phyloP scores from a whole-genome alignment of 257 asterid genomes.

The Solanum acaule region DNA sequence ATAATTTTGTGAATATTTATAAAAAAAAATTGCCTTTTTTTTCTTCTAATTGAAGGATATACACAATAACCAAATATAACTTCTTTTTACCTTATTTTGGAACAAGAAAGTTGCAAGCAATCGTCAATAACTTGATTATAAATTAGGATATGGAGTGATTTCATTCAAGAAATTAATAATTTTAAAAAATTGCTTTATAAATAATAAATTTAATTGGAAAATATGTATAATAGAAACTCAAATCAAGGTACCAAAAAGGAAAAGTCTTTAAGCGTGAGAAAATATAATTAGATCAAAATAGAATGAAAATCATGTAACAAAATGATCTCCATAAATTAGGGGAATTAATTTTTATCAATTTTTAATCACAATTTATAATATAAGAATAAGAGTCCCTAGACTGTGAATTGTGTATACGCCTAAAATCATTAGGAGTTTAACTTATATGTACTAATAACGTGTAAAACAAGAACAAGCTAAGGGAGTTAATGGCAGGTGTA shows the following conservation, averaged over 20 bases:
- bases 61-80: not conserved
- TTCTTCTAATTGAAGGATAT: not conserved
- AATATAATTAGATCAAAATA: not conserved
- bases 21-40: not conserved
- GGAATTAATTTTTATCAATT: too few species aligned
- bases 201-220: not conserved
- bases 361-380: too few species aligned
- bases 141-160: not conserved
- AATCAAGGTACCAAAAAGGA: not conserved
- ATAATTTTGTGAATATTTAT: not conserved
- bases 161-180: not conserved
- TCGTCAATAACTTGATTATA: not conserved
- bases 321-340: too few species aligned
- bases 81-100: not conserved
- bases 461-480: too few species aligned
- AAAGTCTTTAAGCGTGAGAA: not conserved
- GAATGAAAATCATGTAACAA: too few species aligned
- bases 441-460: too few species aligned
- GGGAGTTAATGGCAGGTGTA: too few species aligned
- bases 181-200: not conserved
- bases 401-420: too few species aligned
- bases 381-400: too few species aligned
- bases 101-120: not conserved
- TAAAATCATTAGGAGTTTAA: too few species aligned
- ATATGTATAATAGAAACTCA: not conserved